Evolutionary conservation across 1,284 basidiomycete genomes (phyloP).

Genomic region (Fomitiporia mediterranea): DNA sequence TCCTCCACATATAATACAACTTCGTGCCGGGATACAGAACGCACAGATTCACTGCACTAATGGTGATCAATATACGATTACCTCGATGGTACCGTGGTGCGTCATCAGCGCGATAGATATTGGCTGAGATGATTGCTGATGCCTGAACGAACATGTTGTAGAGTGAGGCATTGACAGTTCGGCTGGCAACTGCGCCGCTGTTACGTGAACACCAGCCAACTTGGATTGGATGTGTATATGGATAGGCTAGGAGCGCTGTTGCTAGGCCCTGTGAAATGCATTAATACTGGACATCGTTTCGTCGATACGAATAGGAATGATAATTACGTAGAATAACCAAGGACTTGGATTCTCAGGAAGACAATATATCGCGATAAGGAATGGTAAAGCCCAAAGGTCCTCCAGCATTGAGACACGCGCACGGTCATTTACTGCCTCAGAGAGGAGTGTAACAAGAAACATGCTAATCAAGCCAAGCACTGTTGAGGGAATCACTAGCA

Average conservation of each 20-base stretch:
- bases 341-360: slow-evolving; percentile 41
- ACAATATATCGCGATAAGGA: slow-evolving; percentile 44
- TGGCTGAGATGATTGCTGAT: slow-evolving; percentile 37
- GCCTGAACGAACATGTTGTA: slow-evolving; percentile 58
- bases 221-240: slow-evolving; percentile 37
- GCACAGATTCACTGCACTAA: slow-evolving; percentile 42
- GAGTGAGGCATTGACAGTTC: slow-evolving; percentile 50
- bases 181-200: slow-evolving; percentile 48
- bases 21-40: slow-evolving; percentile 49
- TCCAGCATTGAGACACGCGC: slow-evolving; percentile 43
- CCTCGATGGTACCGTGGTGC: slow-evolving; percentile 48
- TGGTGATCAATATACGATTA: slow-evolving; percentile 41
- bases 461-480: slow-evolving; percentile 41
- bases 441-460: slow-evolving; percentile 40
- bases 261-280: slow-evolving; percentile 27
- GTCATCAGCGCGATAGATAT: slow-evolving; percentile 50
- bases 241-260: slow-evolving; percentile 31
- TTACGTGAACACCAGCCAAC: slow-evolving; percentile 54
- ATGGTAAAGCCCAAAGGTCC: slow-evolving; percentile 50
- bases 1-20: slow-evolving; percentile 48
- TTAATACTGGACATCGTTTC: background rate
- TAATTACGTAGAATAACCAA: slow-evolving; percentile 43
- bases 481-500: slow-evolving; percentile 54
- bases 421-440: slow-evolving; percentile 44
- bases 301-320: background rate